Base-by-base conservation (phyloP, 148 eudicot genomes). In the Nyssa sinensis region DNA sequence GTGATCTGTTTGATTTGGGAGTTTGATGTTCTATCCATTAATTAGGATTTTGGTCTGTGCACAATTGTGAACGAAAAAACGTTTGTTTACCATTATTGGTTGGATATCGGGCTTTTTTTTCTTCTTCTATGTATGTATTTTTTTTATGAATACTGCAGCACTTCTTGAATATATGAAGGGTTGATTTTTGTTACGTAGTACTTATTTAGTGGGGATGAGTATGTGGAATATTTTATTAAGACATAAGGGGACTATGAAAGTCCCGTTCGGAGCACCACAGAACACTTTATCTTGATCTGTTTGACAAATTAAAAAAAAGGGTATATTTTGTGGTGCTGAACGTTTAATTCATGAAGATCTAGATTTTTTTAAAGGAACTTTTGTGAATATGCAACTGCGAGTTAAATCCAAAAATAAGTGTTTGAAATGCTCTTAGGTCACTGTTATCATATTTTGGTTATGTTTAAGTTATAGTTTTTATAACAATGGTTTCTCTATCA, bases 1-100 rank as follows among this genome's bases (percentile, higher is more conserved):
- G 34, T 72, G 61, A 62, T 60, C 28, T 33, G 3, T 62, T 62
- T 64, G 69, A 23, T 34, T 49, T 23, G 57, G 70, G 67, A 53
- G 39, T 31, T 60, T 29, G 28, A 35, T 59, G 23, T 35, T 41
- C 37, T 35, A 25, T 58, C 23, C 29, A 71, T 34, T 71, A 16
- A n/a, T 30, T 5, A 21, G 49, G 51, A 37, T 62, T 71, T 27
- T 35, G 23, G 3, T 33, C 25, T 71, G 33, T 25, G 16, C 49
- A 5, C 13, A n/a, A 35, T 61, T 60, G 21, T 61, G 1, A 21
- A 1, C n/a, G n/a, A n/a, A 29, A 53, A 28, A 31, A 28, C 3
- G 0, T 37, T 35, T 39, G 33, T 7, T 17, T 14, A 37, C 35
- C 51, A 60, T 64, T 21, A n/a, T 34, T 69, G 59, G n/a, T n/a